These are phyloP conservation scores for Calonectria pteridis DNA, from an alignment of 2,329 filamentous ascomycete genomes.

Conservation along the genomic window DNA sequence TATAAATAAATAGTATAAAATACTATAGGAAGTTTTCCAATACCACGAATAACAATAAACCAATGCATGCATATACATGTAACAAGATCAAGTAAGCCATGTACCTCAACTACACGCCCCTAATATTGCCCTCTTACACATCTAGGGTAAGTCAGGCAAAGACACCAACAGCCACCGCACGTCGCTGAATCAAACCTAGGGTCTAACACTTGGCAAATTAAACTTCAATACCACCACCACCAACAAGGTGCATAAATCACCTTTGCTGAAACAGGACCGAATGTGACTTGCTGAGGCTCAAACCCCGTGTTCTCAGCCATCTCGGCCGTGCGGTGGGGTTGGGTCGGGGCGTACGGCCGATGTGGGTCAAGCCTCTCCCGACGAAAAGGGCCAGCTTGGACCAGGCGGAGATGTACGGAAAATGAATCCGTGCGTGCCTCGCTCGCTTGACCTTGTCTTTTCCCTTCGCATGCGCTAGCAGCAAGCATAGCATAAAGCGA, in stretches of 20 bases:
- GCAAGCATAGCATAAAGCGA: not conserved
- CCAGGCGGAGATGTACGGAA: not conserved
- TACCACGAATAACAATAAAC: too few species aligned
- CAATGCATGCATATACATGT: not conserved
- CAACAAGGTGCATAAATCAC: not conserved
- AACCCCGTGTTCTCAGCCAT: not conserved
- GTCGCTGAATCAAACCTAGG: not conserved
- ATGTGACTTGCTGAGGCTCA: not conserved
- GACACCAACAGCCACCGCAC: not conserved
- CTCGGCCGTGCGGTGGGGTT: constrained; percentile 12
- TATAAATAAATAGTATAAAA: too few species aligned
- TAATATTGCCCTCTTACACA: not conserved
- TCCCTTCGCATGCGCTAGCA: not conserved
- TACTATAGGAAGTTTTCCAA: too few species aligned
- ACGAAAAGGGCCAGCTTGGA: not conserved
- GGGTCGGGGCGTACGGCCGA: constrained; percentile 16
- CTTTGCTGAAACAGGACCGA: not conserved
- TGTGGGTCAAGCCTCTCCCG: not conserved
- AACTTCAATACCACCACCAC: not conserved
- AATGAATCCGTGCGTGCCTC: not conserved
- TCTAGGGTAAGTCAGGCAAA: not conserved
- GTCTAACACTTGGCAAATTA: not conserved
- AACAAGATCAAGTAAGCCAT: not conserved
- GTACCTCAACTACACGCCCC: not conserved
- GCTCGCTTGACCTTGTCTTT: not conserved